A percentile compares a stretch with the other conserved stretches of the same genome.
These are phyloP conservation scores for Evernia prunastri DNA, from an alignment of 495 filamentous ascomycete genomes.

Conservation along the genomic window DNA sequence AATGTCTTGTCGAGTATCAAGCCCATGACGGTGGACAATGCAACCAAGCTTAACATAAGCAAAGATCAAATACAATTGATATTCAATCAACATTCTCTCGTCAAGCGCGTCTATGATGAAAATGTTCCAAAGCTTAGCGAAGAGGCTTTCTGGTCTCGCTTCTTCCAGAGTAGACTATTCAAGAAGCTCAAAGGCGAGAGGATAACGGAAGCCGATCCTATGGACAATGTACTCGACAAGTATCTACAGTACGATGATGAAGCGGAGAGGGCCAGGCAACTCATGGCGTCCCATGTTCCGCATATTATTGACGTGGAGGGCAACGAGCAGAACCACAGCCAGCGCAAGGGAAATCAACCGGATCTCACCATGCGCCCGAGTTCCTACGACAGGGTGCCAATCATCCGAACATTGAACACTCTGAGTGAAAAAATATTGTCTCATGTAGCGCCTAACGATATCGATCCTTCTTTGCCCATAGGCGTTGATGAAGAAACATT, in stretches of 20 bases:
- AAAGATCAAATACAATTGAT: conserved; percentile 91
- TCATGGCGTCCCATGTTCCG: conserved; percentile 60
- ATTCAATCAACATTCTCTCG: conserved; percentile 85
- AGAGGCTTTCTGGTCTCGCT: conserved; percentile 80
- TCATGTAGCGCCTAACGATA: conserved; percentile 70
- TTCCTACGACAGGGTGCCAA: conserved; percentile 59
- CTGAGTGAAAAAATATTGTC: conserved; percentile 87
- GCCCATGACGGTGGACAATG: conserved; percentile 67
- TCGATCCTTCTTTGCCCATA: conserved; percentile 53
- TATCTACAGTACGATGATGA: conserved; percentile 65
- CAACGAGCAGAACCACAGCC: conserved; percentile 85
- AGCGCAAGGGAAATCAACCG: conserved; percentile 70
- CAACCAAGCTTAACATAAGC: conserved; percentile 73
- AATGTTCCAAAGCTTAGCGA: conserved; percentile 79
- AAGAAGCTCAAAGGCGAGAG: conserved; percentile 90
- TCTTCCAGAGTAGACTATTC: conserved; percentile 81
- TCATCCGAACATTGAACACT: conserved; percentile 77
- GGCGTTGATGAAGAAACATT: conserved; percentile 72
- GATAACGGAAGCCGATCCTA: conserved; percentile 63
- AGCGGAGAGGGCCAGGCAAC: conserved; percentile 39
- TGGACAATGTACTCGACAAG: conserved; percentile 72
- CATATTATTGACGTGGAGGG: conserved; percentile 86
- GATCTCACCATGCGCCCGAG: conserved; percentile 81
- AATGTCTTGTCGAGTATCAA: conserved; percentile 91
- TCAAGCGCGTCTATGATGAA: conserved; percentile 87